Percentiles rank a stretch among this genome's conserved stretches.
Evolutionary conservation across 2,329 filamentous ascomycete genomes (phyloP).

Genomic region (Fusarium pseudocircinatum): DNA sequence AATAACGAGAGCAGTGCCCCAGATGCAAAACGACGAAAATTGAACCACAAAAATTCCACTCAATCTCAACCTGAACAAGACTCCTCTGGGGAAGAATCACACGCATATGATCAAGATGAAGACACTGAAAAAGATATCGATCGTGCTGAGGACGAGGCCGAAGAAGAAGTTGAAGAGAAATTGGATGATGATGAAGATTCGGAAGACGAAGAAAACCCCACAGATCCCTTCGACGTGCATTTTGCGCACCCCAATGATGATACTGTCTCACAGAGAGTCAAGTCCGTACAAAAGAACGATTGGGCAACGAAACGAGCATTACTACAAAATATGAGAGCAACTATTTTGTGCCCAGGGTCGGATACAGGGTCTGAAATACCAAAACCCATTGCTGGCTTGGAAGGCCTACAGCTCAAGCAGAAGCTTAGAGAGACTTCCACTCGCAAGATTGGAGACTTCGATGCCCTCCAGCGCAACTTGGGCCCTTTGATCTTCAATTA

Average conservation of each 20-base stretch:
- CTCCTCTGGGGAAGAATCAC: conserved; percentile 34
- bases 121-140: conserved; percentile 58
- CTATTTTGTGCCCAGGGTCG: conserved; percentile 57
- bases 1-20: conserved; percentile 56
- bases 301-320: conserved; percentile 62
- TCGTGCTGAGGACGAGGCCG: conserved; percentile 39
- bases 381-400: conserved; percentile 50
- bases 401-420: conserved; percentile 73
- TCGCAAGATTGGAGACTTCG: conserved; percentile 66
- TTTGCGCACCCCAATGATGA: conserved; percentile 75
- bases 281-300: conserved; percentile 58
- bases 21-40: conserved; percentile 66
- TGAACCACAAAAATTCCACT: conserved; percentile 52
- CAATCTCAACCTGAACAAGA: conserved; percentile 35
- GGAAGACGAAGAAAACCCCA: conserved; percentile 62
- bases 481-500: conserved; percentile 83
- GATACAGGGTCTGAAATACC: conserved; percentile 47
- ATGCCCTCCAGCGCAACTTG: conserved; percentile 70
- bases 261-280: conserved; percentile 63
- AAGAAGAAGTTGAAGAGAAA: conserved; percentile 45
- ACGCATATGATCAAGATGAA: conserved; percentile 54
- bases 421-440: conserved; percentile 67
- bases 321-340: conserved; percentile 58
- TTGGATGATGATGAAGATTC: conserved; percentile 50
- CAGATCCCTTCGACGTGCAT: conserved; percentile 83